These are phyloP conservation scores for Geosmithia morbida DNA, from an alignment of 2,329 filamentous ascomycete genomes.

Conservation along the genomic window DNA sequence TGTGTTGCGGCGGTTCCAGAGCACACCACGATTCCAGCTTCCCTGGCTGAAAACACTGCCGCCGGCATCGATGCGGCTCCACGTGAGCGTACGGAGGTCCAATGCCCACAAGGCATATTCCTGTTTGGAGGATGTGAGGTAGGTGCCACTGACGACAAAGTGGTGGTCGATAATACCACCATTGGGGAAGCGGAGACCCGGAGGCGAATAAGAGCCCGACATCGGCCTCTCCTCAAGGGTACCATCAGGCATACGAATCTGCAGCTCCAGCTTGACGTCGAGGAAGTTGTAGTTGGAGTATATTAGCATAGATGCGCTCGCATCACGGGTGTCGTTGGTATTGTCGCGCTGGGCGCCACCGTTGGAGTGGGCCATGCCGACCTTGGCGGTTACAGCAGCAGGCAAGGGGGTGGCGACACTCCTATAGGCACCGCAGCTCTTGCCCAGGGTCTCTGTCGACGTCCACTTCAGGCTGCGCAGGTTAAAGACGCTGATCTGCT, in stretches of 20 bases:
- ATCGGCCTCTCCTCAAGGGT: slow-evolving; percentile 76
- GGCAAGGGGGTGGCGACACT: slow-evolving; percentile 83
- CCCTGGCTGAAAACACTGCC: slow-evolving; percentile 91
- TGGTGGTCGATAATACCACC: slow-evolving; percentile 91
- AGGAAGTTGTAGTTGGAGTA: slow-evolving; percentile 99
- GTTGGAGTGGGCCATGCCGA: slow-evolving; percentile 44
- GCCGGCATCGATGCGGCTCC: slow-evolving; percentile 91
- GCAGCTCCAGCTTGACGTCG: slow-evolving; percentile 89
- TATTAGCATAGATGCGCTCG: slow-evolving; percentile 71
- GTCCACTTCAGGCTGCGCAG: slow-evolving; percentile 92
- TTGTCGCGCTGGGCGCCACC: slow-evolving; percentile 24
- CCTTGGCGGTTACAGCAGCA: slow-evolving; percentile 46
- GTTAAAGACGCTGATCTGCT: slow-evolving; percentile 98
- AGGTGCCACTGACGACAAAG: slow-evolving; percentile 95
- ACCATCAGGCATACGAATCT: slow-evolving; percentile 75
- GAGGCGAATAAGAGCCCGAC: slow-evolving; percentile 74
- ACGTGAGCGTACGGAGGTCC: slow-evolving; percentile 74
- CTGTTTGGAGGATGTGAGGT: slow-evolving; percentile 93
- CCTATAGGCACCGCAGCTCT: slow-evolving; percentile 90
- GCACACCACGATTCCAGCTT: slow-evolving; percentile 89
- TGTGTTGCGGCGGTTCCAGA: slow-evolving; percentile 87
- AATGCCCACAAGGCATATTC: slow-evolving; percentile 96
- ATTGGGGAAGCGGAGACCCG: slow-evolving; percentile 87
- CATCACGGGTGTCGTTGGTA: slow-evolving; percentile 37
- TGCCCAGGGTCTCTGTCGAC: slow-evolving; percentile 70